phyloP scores from a whole-genome alignment of 352 stramenopile species.

The Globisporangium okanoganense region DNA sequence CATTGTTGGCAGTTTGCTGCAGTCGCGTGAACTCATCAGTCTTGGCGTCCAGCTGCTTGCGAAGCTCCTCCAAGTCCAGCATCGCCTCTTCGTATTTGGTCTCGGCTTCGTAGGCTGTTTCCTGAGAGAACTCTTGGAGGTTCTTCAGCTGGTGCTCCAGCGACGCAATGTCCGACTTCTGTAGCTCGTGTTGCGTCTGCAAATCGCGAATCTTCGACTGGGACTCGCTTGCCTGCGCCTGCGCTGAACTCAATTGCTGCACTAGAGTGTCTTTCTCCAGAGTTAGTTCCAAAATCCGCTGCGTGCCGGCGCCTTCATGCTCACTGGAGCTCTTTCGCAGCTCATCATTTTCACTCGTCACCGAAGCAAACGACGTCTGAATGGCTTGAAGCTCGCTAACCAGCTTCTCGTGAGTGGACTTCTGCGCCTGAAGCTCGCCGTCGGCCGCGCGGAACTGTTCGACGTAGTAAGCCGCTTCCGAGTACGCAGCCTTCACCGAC shows the following conservation, averaged over 20 bases:
- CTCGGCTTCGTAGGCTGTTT: constrained; percentile 52
- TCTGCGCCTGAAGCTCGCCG: constrained; percentile 22
- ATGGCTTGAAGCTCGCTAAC: constrained; percentile 1
- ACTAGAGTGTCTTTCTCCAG: constrained; percentile 7
- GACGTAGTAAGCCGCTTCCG: constrained; percentile 33
- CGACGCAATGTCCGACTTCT: constrained; percentile 24
- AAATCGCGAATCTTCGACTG: constrained; percentile 11
- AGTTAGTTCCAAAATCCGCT: constrained; percentile 6
- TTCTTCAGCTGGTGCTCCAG: constrained; percentile 61
- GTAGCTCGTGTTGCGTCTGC: constrained; percentile 9
- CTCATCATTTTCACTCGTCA: constrained; percentile 3
- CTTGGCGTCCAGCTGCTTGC: constrained; percentile 23
- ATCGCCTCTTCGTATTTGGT: constrained; percentile 50
- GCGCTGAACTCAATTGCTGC: constrained; percentile 5
- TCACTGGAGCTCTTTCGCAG: not conserved
- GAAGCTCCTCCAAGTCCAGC: constrained; percentile 36
- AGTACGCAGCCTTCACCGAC: constrained; percentile 24
- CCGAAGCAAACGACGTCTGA: not conserved
- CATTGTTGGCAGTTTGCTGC: constrained; percentile 16
- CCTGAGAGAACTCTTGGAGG: constrained; percentile 55
- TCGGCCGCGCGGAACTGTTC: constrained; percentile 23
- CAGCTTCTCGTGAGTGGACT: constrained; percentile 11
- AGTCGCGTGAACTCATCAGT: constrained; percentile 23
- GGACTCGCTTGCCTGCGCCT: not conserved
- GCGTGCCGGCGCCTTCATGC: constrained; percentile 2